Percentiles rank a stretch among this genome's conserved stretches.
These are phyloP conservation scores for Physcia stellaris DNA, from an alignment of 495 filamentous ascomycete species.

Conservation along the genomic window DNA sequence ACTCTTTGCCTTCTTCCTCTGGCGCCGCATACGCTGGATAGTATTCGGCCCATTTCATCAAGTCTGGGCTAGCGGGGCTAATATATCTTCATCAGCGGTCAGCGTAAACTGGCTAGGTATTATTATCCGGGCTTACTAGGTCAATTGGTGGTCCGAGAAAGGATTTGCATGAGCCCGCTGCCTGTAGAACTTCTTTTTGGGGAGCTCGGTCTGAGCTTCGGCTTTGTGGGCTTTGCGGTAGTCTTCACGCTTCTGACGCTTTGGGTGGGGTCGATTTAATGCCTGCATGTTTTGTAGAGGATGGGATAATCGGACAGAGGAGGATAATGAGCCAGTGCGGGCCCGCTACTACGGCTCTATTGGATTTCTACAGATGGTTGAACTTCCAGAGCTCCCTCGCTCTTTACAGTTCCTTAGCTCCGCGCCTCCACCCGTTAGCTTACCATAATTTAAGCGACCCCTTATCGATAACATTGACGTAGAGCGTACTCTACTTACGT, in stretches of 20 bases:
- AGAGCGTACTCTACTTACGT: no score
- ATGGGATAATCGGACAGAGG: no score
- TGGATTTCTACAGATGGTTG: no score
- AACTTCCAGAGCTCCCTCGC: no score
- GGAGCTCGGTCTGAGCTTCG: slow-evolving; percentile 38
- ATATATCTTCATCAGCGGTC: slow-evolving; percentile 2
- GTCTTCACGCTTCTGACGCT: slow-evolving; percentile 60
- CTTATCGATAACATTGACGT: no score
- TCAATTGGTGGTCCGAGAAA: slow-evolving; percentile 81
- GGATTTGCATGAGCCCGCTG: slow-evolving; percentile 96
- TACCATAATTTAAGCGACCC: no score
- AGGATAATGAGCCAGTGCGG: no score
- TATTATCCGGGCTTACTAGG: no score
- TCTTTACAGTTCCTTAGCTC: no score
- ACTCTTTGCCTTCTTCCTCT: slow-evolving; percentile 5
- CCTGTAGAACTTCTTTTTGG: slow-evolving; percentile 88
- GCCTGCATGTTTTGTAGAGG: background rate
- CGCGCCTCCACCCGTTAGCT: no score
- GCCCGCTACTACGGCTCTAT: no score
- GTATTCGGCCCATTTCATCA: slow-evolving; percentile 82
- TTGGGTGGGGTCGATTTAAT: slow-evolving; percentile 20
- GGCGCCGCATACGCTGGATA: slow-evolving; percentile 57
- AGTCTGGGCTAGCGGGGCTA: slow-evolving; percentile 66
- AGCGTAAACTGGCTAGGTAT: slow-evolving; percentile 22
- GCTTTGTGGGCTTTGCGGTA: slow-evolving; percentile 42